Evolutionary conservation across 2,329 filamentous ascomycete genomes (phyloP).

Genomic region (Colletotrichum sp.): DNA sequence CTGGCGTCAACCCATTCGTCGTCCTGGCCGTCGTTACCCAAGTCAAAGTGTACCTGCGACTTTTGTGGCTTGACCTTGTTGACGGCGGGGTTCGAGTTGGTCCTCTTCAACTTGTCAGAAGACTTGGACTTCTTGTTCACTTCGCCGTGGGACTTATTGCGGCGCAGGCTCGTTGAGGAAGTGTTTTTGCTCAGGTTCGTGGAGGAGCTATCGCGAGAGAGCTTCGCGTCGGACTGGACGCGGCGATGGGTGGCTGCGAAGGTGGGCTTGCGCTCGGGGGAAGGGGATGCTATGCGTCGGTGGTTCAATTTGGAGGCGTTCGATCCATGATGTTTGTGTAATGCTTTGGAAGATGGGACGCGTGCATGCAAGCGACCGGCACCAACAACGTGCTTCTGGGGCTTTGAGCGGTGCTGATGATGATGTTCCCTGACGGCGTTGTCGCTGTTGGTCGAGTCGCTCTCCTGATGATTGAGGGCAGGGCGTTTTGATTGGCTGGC

Average conservation of each 20-base stretch:
- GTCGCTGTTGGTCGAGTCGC: constrained; percentile 39
- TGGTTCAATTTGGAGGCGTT: constrained; percentile 40
- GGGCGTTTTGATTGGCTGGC: constrained; percentile 62
- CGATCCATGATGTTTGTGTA: constrained; percentile 48
- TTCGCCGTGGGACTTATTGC: constrained; percentile 64
- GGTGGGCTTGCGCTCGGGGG: constrained; percentile 36
- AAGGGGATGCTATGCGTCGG: constrained; percentile 48
- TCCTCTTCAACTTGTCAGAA: constrained; percentile 56
- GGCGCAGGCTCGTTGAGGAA: constrained; percentile 61
- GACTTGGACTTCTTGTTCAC: constrained; percentile 57
- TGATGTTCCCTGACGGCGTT: constrained; percentile 29
- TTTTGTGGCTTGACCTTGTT: constrained; percentile 47
- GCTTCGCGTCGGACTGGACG: constrained; percentile 42
- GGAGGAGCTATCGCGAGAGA: constrained; percentile 48
- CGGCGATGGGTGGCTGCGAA: constrained; percentile 29
- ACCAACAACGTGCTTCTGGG: constrained; percentile 48
- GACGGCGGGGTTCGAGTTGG: constrained; percentile 54
- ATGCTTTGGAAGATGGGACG: constrained; percentile 55
- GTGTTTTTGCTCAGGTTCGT: constrained; percentile 56
- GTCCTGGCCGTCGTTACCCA: constrained; percentile 56
- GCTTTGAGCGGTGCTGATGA: constrained; percentile 26
- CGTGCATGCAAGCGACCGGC: constrained; percentile 54
- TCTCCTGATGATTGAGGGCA: constrained; percentile 37
- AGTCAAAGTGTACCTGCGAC: constrained; percentile 65
- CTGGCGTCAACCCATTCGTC: constrained; percentile 73